These are phyloP conservation scores for Eucalyptus decipiens DNA, from an alignment of 345 rosid species.

Conservation along the genomic window DNA sequence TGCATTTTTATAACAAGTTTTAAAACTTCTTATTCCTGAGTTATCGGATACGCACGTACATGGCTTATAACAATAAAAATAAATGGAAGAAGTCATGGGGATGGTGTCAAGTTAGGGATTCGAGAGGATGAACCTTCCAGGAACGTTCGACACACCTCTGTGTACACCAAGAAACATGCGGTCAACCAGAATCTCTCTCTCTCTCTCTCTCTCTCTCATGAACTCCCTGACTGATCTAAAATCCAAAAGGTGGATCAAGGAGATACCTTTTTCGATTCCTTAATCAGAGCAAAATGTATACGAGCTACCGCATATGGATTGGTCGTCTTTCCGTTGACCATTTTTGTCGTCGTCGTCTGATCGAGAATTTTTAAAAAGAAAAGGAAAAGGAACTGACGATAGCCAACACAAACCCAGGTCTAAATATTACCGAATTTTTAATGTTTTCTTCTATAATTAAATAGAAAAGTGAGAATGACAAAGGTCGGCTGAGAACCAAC, in stretches of 20 bases:
- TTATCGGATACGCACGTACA: accelerated
- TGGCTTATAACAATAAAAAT: not conserved
- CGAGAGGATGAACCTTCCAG: not conserved
- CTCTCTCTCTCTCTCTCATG: not conserved
- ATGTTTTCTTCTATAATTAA: too few species aligned
- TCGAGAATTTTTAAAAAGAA: not conserved
- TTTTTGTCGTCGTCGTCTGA: not conserved
- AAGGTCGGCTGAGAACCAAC: too few species aligned
- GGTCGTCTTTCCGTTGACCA: too few species aligned
- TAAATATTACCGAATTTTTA: not conserved
- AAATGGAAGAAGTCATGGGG: not conserved
- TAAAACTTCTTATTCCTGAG: too few species aligned
- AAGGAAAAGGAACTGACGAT: not conserved
- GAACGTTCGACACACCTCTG: not conserved
- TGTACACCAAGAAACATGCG: not conserved
- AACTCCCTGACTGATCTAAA: not conserved
- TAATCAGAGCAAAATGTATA: too few species aligned
- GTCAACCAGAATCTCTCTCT: not conserved
- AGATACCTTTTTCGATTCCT: not conserved
- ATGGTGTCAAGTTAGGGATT: not conserved
- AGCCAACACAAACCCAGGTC: not conserved
- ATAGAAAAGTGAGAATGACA: too few species aligned
- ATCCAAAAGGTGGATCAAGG: not conserved
- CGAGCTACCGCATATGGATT: too few species aligned
- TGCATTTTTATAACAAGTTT: accelerated